Conservation (phyloP, 2,329 filamentous ascomycete genomes). For the Penicillium sp. region DNA sequence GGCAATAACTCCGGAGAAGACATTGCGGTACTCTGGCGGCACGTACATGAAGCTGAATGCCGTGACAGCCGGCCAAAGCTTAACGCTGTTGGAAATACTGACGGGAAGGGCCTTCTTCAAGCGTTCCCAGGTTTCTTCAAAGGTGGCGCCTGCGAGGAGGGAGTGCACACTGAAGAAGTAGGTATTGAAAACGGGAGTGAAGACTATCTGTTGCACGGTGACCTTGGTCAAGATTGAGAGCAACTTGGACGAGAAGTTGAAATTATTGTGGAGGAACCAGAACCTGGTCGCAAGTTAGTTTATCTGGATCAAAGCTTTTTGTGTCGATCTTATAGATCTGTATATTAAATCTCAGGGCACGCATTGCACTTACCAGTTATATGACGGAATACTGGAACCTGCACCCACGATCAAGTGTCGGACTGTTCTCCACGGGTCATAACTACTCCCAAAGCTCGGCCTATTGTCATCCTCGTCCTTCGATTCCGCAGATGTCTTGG, state of each 20-base stretch:
- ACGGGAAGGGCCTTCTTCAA: slow-evolving; percentile 74
- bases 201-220: slow-evolving; percentile 73
- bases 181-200: slow-evolving; percentile 79
- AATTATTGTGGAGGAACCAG: slow-evolving; percentile 74
- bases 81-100: slow-evolving; percentile 76
- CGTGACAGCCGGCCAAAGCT: slow-evolving; percentile 85
- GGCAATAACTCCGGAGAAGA: slow-evolving; percentile 77
- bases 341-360: background rate
- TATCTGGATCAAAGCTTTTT: background rate
- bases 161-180: slow-evolving; percentile 84
- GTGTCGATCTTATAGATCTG: background rate
- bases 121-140: slow-evolving; percentile 66
- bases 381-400: slow-evolving; percentile 72
- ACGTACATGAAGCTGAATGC: slow-evolving; percentile 87
- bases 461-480: slow-evolving; percentile 26
- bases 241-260: slow-evolving; percentile 77
- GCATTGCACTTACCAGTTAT: slow-evolving; percentile 66
- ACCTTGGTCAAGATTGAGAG: slow-evolving; percentile 77
- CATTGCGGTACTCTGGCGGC: slow-evolving; percentile 72
- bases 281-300: slow-evolving; percentile 55
- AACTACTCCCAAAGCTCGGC: slow-evolving; percentile 42
- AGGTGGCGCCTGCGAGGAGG: slow-evolving; percentile 67
- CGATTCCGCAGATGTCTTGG: slow-evolving; percentile 16
- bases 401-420: slow-evolving; percentile 75
- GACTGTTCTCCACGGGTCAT: slow-evolving; percentile 68